Base-by-base conservation (phyloP, 805 yeast genomes). In the Metschnikowia matae region DNA sequence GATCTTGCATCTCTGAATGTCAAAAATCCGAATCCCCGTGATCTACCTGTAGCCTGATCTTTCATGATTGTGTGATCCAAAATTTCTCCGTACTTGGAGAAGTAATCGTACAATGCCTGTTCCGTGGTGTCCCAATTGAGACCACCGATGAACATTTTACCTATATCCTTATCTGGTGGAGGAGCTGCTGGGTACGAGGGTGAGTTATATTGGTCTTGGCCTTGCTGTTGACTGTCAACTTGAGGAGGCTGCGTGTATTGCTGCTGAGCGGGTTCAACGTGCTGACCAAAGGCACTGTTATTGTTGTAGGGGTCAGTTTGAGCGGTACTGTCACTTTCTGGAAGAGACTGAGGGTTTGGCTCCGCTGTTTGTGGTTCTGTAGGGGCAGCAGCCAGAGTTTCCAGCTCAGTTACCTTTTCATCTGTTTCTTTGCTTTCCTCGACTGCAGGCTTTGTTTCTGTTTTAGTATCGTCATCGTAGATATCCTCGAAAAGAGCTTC, bases 91-190 rank as follows among this genome's bases (percentile, higher is more conserved):
- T 81, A 92, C 67, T 91, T 85, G 44, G 85, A 74, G 66, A 92
- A 92, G 66, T 92, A 92, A 49, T 82, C 84, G 58, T 79, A 83
- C 69, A 92, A 73, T 33, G 86, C 82, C 55, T 90, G 96, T 63
- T 92, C 98, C 13, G 91, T 84, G 14, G 99, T 92, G 64, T 92
- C 97, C 98, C 98, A 92, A 63, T 92, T 94, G 61, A 92, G 81
- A 46, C 99, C 99, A 55, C 99, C 99, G 67, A 89, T 82, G 63
- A 90, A 90, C 96, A 90, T 87, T 65, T 90, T 90, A 48, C 96
- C 95, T 56, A 84, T 84, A 61, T 88, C 96, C 48, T 61, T 66
- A 26, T 74, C 77, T 54, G 45, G 31, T 43, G 46, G 46, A 23
- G 33, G 23, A 35, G 40, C 46, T 13, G 37, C 17, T n/a, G 39